Evolutionary conservation across 352 stramenopile genomes (phyloP), one percentile per base, ranked within the genome.

Genomic region (Globisporangium alternatum): DNA sequence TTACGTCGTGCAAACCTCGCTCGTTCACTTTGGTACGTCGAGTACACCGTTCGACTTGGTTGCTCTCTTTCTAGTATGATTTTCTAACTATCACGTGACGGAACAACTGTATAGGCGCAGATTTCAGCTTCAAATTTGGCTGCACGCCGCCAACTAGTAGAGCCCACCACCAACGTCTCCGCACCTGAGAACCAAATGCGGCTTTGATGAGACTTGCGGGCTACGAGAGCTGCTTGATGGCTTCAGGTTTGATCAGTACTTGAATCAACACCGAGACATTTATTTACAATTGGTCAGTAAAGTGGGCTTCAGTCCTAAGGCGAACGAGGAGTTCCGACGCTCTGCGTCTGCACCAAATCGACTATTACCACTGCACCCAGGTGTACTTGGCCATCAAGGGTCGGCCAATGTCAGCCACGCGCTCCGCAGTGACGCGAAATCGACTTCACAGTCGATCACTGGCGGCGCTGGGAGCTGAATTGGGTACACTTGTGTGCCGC

Each of bases 101-200:
- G 33, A 39, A 12, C 9, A 43, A 43, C 37, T 15, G 12, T 13
- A 43, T n/a, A 55, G 57, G 30, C 8, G 21, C 49, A 13, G 41
- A 59, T 15, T 60, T 60, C 28, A 57, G 60, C 60, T 65, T 41
- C 35, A 7, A 59, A 28, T 65, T 65, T n/a, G 51, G 28, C 30
- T 56, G n/a, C 28, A 56, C 30, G 17, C 3, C 33, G 17, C 3
- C 33, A 17, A 6, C 19, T 31, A 39, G 0, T n/a, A 56, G 13
- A 5, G 19, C 6, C 28, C 49, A 2, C 25, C 17, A 7, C 49
- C 41, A 21, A 47, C 13, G 41, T 15, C 49, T 5, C 49, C 17
- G 28, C 25, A 39, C 13, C 1, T 56, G 37, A 44, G 13, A 5
- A 44, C 1, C 37, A 35, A 12, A 51, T 10, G 10, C 0, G 21